These are phyloP conservation scores for Backusella luteola DNA, from an alignment of 192 early-diverging fungal genomes.

Conservation along the genomic window DNA sequence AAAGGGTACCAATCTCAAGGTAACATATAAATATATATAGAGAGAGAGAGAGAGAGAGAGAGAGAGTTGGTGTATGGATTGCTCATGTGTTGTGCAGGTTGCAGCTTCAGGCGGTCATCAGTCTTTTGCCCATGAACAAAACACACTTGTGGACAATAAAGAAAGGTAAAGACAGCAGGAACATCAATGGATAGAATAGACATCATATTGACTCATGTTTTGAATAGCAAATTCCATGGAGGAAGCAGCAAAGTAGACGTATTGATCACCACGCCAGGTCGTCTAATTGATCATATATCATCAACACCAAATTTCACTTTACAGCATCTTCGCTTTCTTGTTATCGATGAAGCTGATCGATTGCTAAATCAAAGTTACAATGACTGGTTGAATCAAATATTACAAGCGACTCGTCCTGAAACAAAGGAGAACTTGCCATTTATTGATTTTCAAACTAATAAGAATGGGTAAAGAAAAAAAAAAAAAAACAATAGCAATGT, in stretches of 20 bases:
- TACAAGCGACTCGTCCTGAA: conserved; percentile 54
- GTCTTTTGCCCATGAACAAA: conserved; percentile 74
- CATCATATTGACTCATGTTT: neutral
- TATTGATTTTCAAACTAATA: conserved; percentile 16
- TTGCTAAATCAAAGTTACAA: conserved; percentile 89
- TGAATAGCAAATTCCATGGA: conserved; percentile 38
- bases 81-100: conserved; percentile 31
- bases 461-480: conserved; percentile 6
- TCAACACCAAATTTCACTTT: conserved; percentile 84
- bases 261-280: conserved; percentile 92
- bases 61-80: neutral
- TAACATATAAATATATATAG: neutral
- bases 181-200: neutral
- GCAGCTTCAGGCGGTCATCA: conserved; percentile 76
- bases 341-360: conserved; percentile 96
- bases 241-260: conserved; percentile 80
- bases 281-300: conserved; percentile 89
- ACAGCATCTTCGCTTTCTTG: conserved; percentile 88
- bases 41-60: too few relatives aligned
- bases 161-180: conserved; percentile 16
- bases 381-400: conserved; percentile 84
- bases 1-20: conserved; percentile 71
- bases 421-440: neutral
- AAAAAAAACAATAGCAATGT: neutral
- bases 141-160: conserved; percentile 38